Percentiles rank a stretch among this genome's conserved stretches.
These are phyloP conservation scores for Candida insectorum DNA, from an alignment of 805 yeast genomes.

Conservation along the genomic window DNA sequence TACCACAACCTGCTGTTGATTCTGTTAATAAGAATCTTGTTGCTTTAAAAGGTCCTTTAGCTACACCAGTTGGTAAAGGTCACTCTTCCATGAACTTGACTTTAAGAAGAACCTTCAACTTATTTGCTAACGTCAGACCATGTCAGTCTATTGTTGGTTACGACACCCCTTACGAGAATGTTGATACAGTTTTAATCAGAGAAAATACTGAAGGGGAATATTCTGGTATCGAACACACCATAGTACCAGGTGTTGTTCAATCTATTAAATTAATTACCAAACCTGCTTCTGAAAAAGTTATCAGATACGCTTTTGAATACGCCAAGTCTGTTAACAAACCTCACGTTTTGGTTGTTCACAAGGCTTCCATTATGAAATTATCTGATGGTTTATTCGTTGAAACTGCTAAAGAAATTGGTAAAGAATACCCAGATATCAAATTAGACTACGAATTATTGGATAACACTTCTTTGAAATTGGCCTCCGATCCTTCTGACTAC, in stretches of 20 bases:
- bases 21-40: conserved; percentile 90
- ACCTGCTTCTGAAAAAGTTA: conserved; percentile 94
- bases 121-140: conserved; percentile 97
- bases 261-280: conserved; percentile 95
- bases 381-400: conserved; percentile 96
- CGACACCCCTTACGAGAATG: conserved; percentile 85
- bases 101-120: conserved; percentile 91
- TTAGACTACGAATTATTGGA: conserved; percentile 87
- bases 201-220: conserved; percentile 99
- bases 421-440: conserved; percentile 88
- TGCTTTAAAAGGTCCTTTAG: conserved; percentile 97
- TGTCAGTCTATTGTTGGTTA: conserved; percentile 91
- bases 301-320: conserved; percentile 95
- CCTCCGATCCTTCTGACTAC: conserved; percentile 85
- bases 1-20: conserved; percentile 84
- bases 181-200: conserved; percentile 93
- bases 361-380: conserved; percentile 96
- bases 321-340: conserved; percentile 86
- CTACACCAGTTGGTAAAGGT: conserved; percentile 98
- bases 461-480: conserved; percentile 89
- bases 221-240: conserved; percentile 98
- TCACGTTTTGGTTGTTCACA: conserved; percentile 92
- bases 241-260: conserved; percentile 98
- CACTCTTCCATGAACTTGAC: conserved; percentile 97
- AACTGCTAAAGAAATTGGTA: conserved; percentile 83